phyloP scores from a whole-genome alignment of 495 filamentous ascomycete genomes.

The Daldinia bambusicola region DNA sequence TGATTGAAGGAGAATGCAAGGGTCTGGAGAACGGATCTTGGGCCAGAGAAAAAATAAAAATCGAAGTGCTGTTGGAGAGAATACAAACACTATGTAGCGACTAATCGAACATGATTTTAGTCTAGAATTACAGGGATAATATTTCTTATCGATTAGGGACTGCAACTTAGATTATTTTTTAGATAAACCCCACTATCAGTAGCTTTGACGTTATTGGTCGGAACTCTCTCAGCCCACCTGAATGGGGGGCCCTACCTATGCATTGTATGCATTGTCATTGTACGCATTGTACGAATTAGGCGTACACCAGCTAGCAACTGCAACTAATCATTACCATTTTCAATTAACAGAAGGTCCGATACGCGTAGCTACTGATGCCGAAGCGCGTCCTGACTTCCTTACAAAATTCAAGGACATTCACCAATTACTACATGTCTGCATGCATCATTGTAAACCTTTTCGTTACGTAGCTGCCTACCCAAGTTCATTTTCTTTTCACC shows the following conservation, averaged over 20 bases:
- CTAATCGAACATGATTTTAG: constrained; percentile 28
- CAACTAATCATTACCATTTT: constrained; percentile 11
- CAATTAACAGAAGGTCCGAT: constrained; percentile 15
- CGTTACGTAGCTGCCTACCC: background rate
- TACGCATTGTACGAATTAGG: background rate
- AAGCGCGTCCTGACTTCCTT: constrained; percentile 27
- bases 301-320: background rate
- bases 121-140: constrained; percentile 19
- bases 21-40: constrained; percentile 28
- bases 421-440: no score
- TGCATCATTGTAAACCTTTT: background rate
- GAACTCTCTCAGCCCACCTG: constrained; percentile 17
- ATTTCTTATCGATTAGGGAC: constrained; percentile 33
- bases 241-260: no score
- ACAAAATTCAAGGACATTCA: no score
- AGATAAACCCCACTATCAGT: constrained; percentile 21
- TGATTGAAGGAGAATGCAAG: constrained; percentile 12
- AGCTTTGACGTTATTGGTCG: constrained; percentile 23
- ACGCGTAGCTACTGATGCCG: constrained; percentile 3
- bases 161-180: background rate
- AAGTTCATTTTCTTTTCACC: background rate
- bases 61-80: constrained; percentile 15
- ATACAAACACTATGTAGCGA: no score
- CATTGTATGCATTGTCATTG: no score
- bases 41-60: constrained; percentile 27